Conservation (phyloP, 2,329 filamentous ascomycete species). For the Pleurostoma richardsiae region DNA sequence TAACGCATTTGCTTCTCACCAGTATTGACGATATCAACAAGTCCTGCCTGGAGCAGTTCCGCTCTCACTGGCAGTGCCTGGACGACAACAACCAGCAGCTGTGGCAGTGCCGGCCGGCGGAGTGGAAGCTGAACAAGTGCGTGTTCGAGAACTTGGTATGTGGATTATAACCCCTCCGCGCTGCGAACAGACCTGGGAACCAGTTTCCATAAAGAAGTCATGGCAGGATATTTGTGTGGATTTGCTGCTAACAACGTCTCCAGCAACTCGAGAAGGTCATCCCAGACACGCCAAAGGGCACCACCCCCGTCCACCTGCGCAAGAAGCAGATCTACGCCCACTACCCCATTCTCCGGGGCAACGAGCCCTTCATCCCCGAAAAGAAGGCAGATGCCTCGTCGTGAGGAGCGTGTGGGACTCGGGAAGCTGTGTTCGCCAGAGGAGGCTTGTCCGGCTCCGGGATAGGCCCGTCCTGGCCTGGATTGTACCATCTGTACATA, state of each 20-base stretch:
- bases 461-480: no score
- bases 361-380: constrained; percentile 20
- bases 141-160: constrained; percentile 92
- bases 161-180: constrained; percentile 10
- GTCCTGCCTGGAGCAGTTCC: constrained; percentile 86
- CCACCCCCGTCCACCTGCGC: constrained; percentile 70
- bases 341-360: constrained; percentile 16
- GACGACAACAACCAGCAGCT: constrained; percentile 98
- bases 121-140: constrained; percentile 91
- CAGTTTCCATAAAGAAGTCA: no score
- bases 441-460: no score
- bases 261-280: constrained; percentile 80
- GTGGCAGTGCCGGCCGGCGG: constrained; percentile 86
- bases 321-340: constrained; percentile 59
- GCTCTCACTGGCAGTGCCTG: constrained; percentile 89
- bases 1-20: constrained; percentile 8
- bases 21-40: constrained; percentile 96
- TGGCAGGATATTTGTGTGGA: no score
- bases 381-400: constrained; percentile 15
- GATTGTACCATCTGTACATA: no score
- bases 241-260: background rate
- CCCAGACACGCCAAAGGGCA: constrained; percentile 65
- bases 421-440: no score
- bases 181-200: no score
- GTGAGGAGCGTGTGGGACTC: constrained; percentile 2